Percentiles rank a stretch among this genome's conserved stretches.
Conservation (phyloP, 2,329 filamentous ascomycete species). For the Cercospora sp. region DNA sequence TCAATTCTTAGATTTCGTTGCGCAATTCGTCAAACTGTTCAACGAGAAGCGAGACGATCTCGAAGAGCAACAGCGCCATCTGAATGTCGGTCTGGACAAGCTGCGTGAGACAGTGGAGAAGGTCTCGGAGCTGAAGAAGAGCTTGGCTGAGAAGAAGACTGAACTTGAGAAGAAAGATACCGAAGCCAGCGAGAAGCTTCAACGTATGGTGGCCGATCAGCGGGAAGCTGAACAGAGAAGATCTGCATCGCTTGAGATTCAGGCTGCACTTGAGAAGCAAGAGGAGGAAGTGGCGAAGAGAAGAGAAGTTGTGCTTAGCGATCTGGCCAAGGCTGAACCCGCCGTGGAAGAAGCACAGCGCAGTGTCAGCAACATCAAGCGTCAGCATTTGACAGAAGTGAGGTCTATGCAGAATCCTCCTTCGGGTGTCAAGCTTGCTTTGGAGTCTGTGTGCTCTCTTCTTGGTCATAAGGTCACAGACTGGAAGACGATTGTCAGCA, state of each 20-base stretch:
- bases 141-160: constrained; percentile 89
- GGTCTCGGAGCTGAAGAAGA: constrained; percentile 85
- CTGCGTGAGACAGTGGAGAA: constrained; percentile 95
- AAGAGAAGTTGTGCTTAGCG: constrained; percentile 78
- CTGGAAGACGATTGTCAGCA: constrained; percentile 87
- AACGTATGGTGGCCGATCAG: constrained; percentile 96
- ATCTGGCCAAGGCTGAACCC: constrained; percentile 87
- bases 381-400: constrained; percentile 94
- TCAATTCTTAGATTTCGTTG: constrained; percentile 97
- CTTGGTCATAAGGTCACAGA: constrained; percentile 85
- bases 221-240: constrained; percentile 91
- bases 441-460: constrained; percentile 95
- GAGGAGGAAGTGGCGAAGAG: constrained; percentile 82
- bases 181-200: constrained; percentile 95
- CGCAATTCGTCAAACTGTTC: constrained; percentile 95
- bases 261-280: constrained; percentile 81
- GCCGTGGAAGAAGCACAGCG: constrained; percentile 90
- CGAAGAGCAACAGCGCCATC: constrained; percentile 95
- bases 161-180: constrained; percentile 91
- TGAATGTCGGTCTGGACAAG: constrained; percentile 98
- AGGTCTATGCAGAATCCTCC: constrained; percentile 95
- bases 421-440: constrained; percentile 81
- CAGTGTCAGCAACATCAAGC: constrained; percentile 98
- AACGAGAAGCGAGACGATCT: constrained; percentile 98
- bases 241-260: constrained; percentile 82